Evolutionary conservation across 2,329 filamentous ascomycete genomes (phyloP), one percentile per base, ranked within the genome.

Genomic region (Cercospora zeina): DNA sequence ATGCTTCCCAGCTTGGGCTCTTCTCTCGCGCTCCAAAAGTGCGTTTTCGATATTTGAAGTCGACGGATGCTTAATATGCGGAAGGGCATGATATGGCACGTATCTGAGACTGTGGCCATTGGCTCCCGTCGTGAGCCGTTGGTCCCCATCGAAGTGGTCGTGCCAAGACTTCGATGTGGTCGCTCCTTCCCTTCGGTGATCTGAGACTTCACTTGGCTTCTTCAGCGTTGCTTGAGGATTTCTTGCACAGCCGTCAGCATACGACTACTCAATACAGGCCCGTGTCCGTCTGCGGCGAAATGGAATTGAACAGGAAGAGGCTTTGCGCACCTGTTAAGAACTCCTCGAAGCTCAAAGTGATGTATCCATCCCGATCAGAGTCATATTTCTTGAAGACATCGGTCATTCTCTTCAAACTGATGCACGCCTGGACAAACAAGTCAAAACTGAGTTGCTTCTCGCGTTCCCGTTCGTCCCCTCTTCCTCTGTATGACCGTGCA

Each of bases 331-430:
- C 80, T 81, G 80, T 81, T 39, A 82, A 75, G 74, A 82, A 82
- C 67, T 82, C 79, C 74, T 82, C 80, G 70, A 83, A 83, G 70
- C 80, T 82, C 70, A 83, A 69, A 47, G 81, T 83, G 64, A 83
- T 83, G 66, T 93, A 97, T 1, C 95, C 95, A 77, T 97, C 95
- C 45, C 95, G 86, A 77, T 99, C 95, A 72, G 96, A 90, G 70
- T 99, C 95, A 76, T 97, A 99, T 78, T 93, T 93, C 83, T 99
- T 99, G 77, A 99, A 99, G 30, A 96, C 92, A 77, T 99, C 95
- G 63, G 95, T 99, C 93, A 99, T 97, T 70, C 95, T 85, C 84
- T 97, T 97, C 72, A 99, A 82, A 70, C 87, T 92, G 74, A 99
- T 97, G 77, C 95, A 97, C 57, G 91, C 91, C 82, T 99, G 95